These are phyloP conservation scores for Rutstroemia sydowiana DNA, from an alignment of 2,329 filamentous ascomycete genomes.

Conservation along the genomic window DNA sequence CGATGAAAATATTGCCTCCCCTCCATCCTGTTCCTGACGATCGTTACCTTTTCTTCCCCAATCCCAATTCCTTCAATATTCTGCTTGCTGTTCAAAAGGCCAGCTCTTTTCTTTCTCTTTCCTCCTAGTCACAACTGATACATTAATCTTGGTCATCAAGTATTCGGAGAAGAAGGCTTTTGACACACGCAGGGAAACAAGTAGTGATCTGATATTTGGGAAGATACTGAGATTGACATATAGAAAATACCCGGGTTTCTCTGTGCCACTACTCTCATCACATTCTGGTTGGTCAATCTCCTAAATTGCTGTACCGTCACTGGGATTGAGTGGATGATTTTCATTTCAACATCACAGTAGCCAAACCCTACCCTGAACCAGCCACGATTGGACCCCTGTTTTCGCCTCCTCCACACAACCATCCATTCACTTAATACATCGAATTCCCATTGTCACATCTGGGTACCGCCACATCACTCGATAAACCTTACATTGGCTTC, in stretches of 20 bases:
- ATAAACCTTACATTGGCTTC: background rate
- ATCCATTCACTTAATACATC: background rate
- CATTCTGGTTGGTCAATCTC: background rate
- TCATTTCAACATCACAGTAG: background rate
- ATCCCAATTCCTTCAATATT: background rate
- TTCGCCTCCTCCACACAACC: constrained; percentile 8
- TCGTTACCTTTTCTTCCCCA: constrained; percentile 6
- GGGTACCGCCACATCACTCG: background rate
- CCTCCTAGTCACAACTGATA: background rate
- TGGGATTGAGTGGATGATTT: background rate
- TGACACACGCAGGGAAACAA: no score
- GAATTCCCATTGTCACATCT: background rate
- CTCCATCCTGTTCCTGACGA: constrained; percentile 6
- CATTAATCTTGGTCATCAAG: no score
- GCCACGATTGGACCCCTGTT: constrained; percentile 7
- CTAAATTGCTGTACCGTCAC: background rate
- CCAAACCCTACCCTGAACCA: constrained; percentile 2
- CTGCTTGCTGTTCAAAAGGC: background rate
- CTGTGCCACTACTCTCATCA: background rate
- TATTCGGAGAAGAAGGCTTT: no score
- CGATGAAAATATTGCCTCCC: background rate
- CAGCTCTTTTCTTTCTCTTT: background rate
- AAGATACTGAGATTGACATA: background rate
- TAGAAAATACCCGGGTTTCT: background rate
- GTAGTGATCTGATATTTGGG: no score